phyloP scores from a whole-genome alignment of 257 asterid genomes.

The Solanum lignicaule region DNA sequence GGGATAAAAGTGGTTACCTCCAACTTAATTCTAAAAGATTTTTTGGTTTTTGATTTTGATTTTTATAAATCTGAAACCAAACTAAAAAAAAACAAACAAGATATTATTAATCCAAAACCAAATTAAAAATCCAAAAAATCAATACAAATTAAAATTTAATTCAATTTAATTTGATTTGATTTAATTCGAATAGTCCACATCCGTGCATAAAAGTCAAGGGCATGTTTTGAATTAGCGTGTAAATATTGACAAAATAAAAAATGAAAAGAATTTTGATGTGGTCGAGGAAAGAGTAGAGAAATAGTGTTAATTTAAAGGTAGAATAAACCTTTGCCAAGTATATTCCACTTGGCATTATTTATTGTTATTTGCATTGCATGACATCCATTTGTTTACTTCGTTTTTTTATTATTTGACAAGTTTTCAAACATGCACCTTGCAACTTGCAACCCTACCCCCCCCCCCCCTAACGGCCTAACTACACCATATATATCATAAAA shows the following conservation, averaged over 20 bases:
- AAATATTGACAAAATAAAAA: neutral
- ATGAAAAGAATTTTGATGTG: neutral
- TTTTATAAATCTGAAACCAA: too few species aligned
- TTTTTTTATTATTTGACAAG: neutral
- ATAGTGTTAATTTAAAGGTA: neutral
- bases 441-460: neutral
- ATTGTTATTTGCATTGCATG: neutral
- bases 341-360: neutral
- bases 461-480: neutral
- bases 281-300: neutral
- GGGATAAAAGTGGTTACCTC: too few species aligned
- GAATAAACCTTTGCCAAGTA: neutral
- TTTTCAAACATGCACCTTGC: neutral
- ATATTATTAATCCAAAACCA: too few species aligned
- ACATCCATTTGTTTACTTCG: neutral
- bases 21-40: too few species aligned
- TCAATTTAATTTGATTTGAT: too few species aligned
- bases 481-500: neutral
- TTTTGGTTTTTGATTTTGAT: too few species aligned
- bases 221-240: neutral
- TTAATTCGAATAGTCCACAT: rapidly evolving
- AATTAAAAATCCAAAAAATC: too few species aligned
- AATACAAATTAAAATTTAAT: too few species aligned
- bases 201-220: neutral
- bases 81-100: too few species aligned